Evolutionary conservation across 1,284 basidiomycete genomes (phyloP), one percentile per base, ranked within the genome.

Genomic region (Ganoderma multipileum): DNA sequence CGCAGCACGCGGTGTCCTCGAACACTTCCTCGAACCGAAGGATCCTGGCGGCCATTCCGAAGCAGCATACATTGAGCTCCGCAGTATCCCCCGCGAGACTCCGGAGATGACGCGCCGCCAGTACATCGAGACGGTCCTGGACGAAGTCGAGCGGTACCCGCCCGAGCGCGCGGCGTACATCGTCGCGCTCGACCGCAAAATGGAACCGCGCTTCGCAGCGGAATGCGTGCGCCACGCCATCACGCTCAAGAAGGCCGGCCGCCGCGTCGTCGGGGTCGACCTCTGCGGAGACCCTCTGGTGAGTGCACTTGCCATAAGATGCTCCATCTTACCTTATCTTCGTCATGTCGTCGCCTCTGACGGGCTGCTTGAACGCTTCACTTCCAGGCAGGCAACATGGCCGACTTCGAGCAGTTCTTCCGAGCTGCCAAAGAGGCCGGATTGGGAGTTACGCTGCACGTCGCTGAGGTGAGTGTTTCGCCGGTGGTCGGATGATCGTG

Each of bases 211-310:
- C 0, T 86, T 85, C 3, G 79, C 88, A 42, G 70, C 76, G 23
- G 91, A 93, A 71, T 87, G 87, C 68, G 78, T 94, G 0, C 80
- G 82, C 12, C 79, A 91, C 23, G 91, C 91, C 0, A 81, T 86
- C 7, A 76, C 79, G 64, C 76, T 95, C 64, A 89, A 84, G 68
- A 71, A 77, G 0, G 85, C 85, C 44, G 91, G 91, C 0, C 77
- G 88, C 58, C 82, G 90, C 3, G 82, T 95, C 2, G 91, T 95
- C 9, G 94, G 93, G 6, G 78, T 96, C 2, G 94, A 96, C 79
- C 79, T 96, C 0, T 95, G 93, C 73, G 94, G 94, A 0, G 87
- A 94, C 79, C 93, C 93, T 0, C 76, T 77, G 67, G 85, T 86
- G 63, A 50, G 80, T 76, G 23, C 4, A n/a, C 47, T 26, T 50